Evolutionary conservation across 208 protist species (phyloP), one percentile per base, ranked within the genome.

Genomic region (Strigomonas oncopelti): DNA sequence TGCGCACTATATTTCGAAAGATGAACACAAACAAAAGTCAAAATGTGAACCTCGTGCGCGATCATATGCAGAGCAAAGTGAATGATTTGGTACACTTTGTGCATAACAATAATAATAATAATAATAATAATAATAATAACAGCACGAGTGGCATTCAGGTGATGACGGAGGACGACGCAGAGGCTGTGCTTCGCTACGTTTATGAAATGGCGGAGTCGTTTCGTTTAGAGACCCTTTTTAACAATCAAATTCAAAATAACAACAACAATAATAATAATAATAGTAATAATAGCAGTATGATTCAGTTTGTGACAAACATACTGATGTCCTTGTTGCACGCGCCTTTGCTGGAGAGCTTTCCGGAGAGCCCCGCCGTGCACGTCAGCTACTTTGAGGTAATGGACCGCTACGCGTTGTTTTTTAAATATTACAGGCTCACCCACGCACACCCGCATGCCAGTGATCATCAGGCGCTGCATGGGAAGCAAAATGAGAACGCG

Each of bases 311-410:
- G 63, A 71, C 81, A 46, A 72, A 80, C 55, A 72, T 94, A 45
- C 52, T 94, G 31, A 67, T 45, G 65, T 63, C 67, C 27, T 59
- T 94, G 31, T 34, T 94, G 24, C 73, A 56, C 29, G 83, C 71
- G 13, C 78, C 87, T 32, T 63, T 66, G 5, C 70, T 91, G 5
- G 53, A 72, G 27, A 54, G 32, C 59, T 65, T 25, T 32, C 60
- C 71, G 8, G 60, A 75, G 11, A 54, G 54, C 60, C 66, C 72
- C 55, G 65, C 72, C 52, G 85, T 94, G 20, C 85, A 91, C 56
- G 46, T 94, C 14, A 81, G 79, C 54, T 92, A 84, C 72, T 91
- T 94, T 66, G 88, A 94, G 65, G 68, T 90, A 1, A 71, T 92
- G 14, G 81, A 85, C 42, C 85, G 88, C 31, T 92, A 88, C 70